Percentiles rank a stretch among this genome's conserved stretches.
Evolutionary conservation across 2,329 filamentous ascomycete species (phyloP).

Genomic region (Fusarium temperatum): DNA sequence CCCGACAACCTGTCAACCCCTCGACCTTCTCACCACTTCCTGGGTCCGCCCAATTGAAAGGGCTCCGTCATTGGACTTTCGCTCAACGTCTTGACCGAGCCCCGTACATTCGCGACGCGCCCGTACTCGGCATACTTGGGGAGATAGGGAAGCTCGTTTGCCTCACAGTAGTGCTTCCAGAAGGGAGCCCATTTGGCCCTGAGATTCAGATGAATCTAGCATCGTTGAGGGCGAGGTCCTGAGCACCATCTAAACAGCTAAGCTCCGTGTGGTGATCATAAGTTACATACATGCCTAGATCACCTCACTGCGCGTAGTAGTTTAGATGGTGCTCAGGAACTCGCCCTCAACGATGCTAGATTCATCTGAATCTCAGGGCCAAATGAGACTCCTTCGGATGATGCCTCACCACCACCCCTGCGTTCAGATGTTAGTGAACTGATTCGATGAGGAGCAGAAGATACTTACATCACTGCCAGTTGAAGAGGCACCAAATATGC

Average conservation of each 20-base stretch:
- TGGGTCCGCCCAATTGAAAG: neutral
- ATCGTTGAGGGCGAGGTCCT: neutral
- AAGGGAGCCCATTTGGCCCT: neutral
- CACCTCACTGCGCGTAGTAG: neutral
- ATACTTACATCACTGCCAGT: too few species aligned
- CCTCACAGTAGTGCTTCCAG: neutral
- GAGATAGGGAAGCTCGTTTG: neutral
- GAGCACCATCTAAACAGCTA: neutral
- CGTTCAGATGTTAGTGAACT: too few species aligned
- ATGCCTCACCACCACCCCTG: too few species aligned
- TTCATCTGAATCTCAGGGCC: too few species aligned
- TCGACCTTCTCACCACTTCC: neutral
- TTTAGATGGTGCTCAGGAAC: neutral
- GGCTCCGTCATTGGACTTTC: neutral
- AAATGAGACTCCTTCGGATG: too few species aligned
- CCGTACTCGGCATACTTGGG: neutral
- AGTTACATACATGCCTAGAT: too few species aligned
- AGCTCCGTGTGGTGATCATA: neutral
- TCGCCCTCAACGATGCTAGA: neutral
- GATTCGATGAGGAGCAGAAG: too few species aligned
- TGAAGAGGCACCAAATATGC: too few species aligned
- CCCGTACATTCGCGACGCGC: neutral
- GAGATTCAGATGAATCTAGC: neutral
- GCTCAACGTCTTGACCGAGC: neutral
- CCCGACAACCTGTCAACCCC: neutral